These are phyloP conservation scores for Pulchroboletus neoregius DNA, from an alignment of 1,284 basidiomycete genomes.

Conservation along the genomic window DNA sequence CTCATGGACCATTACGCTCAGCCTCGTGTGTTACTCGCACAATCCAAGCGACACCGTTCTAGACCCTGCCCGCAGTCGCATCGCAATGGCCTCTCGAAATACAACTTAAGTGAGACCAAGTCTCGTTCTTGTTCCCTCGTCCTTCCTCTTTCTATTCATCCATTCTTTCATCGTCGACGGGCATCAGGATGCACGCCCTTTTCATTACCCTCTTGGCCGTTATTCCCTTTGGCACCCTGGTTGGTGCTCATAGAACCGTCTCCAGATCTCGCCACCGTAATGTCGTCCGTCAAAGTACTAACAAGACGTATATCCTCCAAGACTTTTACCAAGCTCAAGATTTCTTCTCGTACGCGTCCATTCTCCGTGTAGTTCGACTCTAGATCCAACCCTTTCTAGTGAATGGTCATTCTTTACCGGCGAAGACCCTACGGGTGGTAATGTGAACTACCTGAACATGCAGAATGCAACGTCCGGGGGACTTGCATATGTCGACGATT, in stretches of 20 bases:
- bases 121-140: neutral
- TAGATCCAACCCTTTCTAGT: slow-evolving; percentile 32
- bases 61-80: neutral
- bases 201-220: slow-evolving; percentile 21
- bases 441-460: slow-evolving; percentile 51
- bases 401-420: slow-evolving; percentile 60
- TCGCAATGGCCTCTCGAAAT: slow-evolving; percentile 1
- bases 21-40: slow-evolving; percentile 14
- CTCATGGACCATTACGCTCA: too few relatives aligned
- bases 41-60: slow-evolving; percentile 11
- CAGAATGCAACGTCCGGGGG: slow-evolving; percentile 44
- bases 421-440: slow-evolving; percentile 63
- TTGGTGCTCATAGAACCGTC: slow-evolving; percentile 25
- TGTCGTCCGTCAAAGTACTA: slow-evolving; percentile 18
- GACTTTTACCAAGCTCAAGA: slow-evolving; percentile 32
- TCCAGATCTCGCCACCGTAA: slow-evolving; percentile 26
- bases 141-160: too few relatives aligned
- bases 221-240: slow-evolving; percentile 30
- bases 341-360: slow-evolving; percentile 28
- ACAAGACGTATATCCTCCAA: slow-evolving; percentile 20
- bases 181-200: slow-evolving; percentile 28
- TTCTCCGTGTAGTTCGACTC: neutral
- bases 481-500: slow-evolving; percentile 55
- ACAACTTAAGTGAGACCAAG: slow-evolving; percentile 2
- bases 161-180: slow-evolving; percentile 12